Percentiles rank a stretch among this genome's conserved stretches.
phyloP scores from a whole-genome alignment of 2,329 filamentous ascomycete genomes.

The Aspergillus uvarum region DNA sequence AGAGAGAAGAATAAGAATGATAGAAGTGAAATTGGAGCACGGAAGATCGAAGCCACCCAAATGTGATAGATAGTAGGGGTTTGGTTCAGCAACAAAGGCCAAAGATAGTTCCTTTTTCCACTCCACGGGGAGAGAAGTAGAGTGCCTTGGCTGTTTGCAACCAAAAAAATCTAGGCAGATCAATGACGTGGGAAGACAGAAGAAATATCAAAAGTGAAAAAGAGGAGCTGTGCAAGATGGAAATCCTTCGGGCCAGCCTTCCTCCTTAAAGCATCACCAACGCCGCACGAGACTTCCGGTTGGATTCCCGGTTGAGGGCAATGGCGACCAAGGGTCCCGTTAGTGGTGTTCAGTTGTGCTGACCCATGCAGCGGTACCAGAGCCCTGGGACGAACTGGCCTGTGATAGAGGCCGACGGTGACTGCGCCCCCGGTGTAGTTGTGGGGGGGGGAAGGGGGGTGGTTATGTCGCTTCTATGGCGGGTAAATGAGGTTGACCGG shows the following conservation, averaged over 20 bases:
- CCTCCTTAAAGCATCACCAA: conserved; percentile 19
- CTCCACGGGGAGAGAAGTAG: neutral
- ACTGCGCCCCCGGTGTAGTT: conserved; percentile 21
- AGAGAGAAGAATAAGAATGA: neutral
- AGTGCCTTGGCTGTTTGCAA: neutral
- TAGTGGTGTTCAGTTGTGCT: conserved; percentile 18
- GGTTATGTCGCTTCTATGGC: conserved; percentile 16
- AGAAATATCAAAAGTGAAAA: conserved; percentile 3
- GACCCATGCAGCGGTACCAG: conserved; percentile 27
- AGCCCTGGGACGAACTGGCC: conserved; percentile 21
- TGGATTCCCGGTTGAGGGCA: conserved; percentile 20
- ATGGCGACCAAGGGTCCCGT: conserved; percentile 18
- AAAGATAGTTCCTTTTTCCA: neutral
- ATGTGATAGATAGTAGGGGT: conserved; percentile 6
- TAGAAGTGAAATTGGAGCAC: neutral
- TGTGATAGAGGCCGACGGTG: conserved; percentile 18
- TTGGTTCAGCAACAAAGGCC: conserved; percentile 1
- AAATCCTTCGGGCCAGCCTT: conserved; percentile 9
- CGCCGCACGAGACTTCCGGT: conserved; percentile 22
- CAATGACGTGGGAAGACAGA: conserved; percentile 3
- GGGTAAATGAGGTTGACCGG: conserved; percentile 19
- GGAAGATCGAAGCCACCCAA: neutral
- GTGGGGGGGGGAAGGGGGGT: conserved; percentile 4
- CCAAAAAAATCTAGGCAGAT: neutral
- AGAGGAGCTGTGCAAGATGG: conserved; percentile 10